These are phyloP conservation scores for Talaromyces piceae DNA, from an alignment of 2,329 filamentous ascomycete species.

Conservation along the genomic window DNA sequence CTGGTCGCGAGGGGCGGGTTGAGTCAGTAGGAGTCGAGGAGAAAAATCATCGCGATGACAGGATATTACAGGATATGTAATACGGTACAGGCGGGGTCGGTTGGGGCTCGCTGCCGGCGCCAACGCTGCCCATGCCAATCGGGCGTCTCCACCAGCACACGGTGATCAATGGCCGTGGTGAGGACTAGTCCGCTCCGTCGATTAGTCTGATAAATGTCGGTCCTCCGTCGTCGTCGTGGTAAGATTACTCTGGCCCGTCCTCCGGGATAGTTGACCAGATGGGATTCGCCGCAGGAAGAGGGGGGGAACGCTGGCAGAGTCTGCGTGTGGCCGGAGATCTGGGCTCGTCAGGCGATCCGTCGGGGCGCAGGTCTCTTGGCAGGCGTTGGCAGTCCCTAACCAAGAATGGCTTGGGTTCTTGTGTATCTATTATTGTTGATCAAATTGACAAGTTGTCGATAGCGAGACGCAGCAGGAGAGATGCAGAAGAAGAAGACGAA, in stretches of 20 bases:
- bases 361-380: background rate
- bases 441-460: too few species aligned
- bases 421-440: too few species aligned
- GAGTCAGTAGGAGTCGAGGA: background rate
- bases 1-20: background rate
- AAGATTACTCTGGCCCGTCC: background rate
- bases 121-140: background rate
- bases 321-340: background rate
- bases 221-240: too few species aligned
- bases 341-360: background rate
- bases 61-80: background rate
- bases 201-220: too few species aligned
- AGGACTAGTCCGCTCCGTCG: too few species aligned
- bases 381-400: too few species aligned
- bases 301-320: background rate
- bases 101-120: background rate
- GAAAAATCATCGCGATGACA: background rate
- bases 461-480: too few species aligned
- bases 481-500: too few species aligned
- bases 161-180: too few species aligned
- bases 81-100: background rate
- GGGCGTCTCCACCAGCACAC: background rate
- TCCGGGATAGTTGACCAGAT: background rate
- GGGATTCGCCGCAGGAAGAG: background rate
- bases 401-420: too few species aligned